Base-by-base conservation (phyloP, 768 basidiomycete genomes). In the Dacryopinax primogenitus region DNA sequence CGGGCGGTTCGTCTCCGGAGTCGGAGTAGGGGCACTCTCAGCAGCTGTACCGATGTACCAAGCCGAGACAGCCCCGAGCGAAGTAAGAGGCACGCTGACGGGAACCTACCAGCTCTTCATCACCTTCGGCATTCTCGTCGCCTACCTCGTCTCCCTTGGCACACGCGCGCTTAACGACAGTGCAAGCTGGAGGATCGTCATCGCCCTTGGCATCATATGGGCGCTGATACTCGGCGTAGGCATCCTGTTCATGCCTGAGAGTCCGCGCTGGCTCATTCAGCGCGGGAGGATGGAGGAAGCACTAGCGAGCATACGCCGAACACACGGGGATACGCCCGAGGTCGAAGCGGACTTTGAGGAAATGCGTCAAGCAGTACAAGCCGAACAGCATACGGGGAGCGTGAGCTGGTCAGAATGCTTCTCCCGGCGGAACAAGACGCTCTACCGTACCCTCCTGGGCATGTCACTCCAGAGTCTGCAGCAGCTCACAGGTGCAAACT, bases 361-460 rank as follows among this genome's bases (percentile, higher is more conserved):
- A 70, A 87, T 88, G 65, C 71, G 73, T 15, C 73, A 72, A 30
- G 81, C 80, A 35, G 72, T 84, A 28, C 80, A 83, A 66, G 74
- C 76, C 67, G 85, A 87, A 71, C 73, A 73, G 33, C 68, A 72
- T 18, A 69, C 78, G 37, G 76, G 69, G 6, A 66, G 68, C 13
- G 79, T 78, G 2, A 82, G 83, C 3, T 89, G 87, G 87, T 65
- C 83, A n/a, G 84, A 86, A 65, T 86, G 86, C 73, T 88, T 89
- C 77, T 75, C 71, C 65, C 76, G 78, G 0, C 64, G 70, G 37
- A 78, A 82, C 72, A 86, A 83, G 76, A 80, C 80, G 3, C 77
- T 84, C 0, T 88, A 88, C 72, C 77, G 85, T 65, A 87, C 86
- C 1, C 58, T 41, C 15, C 32, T 73, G 71, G 79, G 84, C 61